Percentiles rank a stretch among this genome's conserved stretches.
Evolutionary conservation across 2,329 filamentous ascomycete genomes (phyloP).

Genomic region (Pseudogymnoascus sp.): DNA sequence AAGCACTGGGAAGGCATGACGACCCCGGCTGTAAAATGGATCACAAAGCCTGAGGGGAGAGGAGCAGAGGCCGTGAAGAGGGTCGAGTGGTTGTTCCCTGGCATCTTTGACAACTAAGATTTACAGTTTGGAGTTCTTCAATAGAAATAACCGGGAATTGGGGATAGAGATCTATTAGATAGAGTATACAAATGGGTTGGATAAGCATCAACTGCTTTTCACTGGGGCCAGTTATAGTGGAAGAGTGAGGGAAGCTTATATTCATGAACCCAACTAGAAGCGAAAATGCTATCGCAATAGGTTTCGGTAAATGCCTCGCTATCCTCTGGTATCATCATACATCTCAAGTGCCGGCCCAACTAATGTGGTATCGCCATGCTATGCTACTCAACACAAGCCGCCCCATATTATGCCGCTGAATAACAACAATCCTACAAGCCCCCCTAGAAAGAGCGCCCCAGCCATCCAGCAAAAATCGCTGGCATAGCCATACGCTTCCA

Average conservation of each 20-base stretch:
- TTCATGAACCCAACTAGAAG: constrained; percentile 2
- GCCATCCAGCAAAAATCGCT: constrained; percentile 1
- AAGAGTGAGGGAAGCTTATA: not conserved
- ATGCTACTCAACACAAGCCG: not conserved
- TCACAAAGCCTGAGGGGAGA: constrained; percentile 72
- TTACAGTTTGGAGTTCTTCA: not conserved
- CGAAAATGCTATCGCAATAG: not conserved
- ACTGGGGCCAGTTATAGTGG: not conserved
- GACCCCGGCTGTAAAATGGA: constrained; percentile 70
- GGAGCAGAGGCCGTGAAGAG: constrained; percentile 68
- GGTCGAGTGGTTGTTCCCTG: constrained; percentile 81
- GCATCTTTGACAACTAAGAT: constrained; percentile 25
- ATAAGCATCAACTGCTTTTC: constrained; percentile 6
- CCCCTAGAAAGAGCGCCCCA: not conserved
- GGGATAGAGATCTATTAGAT: not conserved
- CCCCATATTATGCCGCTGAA: constrained; percentile 5
- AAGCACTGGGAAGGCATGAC: constrained; percentile 73
- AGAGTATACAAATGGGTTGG: not conserved
- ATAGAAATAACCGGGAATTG: not conserved
- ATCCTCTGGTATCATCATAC: constrained; percentile 5
- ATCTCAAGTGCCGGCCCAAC: not conserved
- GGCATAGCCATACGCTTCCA: constrained; percentile 8
- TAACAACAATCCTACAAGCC: constrained; percentile 1
- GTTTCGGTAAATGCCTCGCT: not conserved
- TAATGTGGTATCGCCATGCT: not conserved